phyloP scores from a whole-genome alignment of 2,329 filamentous ascomycete genomes.

The Botrytis aclada region DNA sequence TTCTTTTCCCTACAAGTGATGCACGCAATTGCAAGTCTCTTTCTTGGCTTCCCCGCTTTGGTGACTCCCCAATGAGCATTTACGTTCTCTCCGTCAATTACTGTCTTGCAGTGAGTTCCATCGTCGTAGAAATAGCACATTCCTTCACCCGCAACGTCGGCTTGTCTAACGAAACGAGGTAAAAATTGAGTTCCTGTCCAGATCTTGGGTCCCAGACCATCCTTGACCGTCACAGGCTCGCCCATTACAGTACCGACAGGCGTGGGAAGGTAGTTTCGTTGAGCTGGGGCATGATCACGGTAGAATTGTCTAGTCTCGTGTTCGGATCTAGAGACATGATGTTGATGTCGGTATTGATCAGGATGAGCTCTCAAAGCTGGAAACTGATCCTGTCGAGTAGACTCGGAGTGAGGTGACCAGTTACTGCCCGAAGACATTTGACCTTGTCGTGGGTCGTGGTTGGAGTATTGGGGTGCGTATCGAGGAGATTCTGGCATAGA shows the following conservation, averaged over 20 bases:
- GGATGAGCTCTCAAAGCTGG: constrained; percentile 32
- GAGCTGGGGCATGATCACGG: constrained; percentile 26
- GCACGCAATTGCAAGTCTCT: constrained; percentile 88
- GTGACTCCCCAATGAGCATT: constrained; percentile 93
- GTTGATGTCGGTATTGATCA: constrained; percentile 25
- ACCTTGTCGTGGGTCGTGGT: constrained; percentile 22
- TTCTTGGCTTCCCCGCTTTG: constrained; percentile 89
- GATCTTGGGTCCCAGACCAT: constrained; percentile 63
- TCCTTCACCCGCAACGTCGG: constrained; percentile 73
- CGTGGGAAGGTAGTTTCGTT: constrained; percentile 30
- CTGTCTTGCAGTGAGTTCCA: constrained; percentile 74
- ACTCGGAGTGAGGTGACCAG: constrained; percentile 36
- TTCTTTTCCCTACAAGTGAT: constrained; percentile 94
- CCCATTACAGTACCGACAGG: constrained; percentile 29
- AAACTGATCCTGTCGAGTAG: constrained; percentile 30
- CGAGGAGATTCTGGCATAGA: constrained; percentile 34
- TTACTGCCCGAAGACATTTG: constrained; percentile 27
- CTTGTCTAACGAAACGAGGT: constrained; percentile 61
- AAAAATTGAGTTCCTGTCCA: constrained; percentile 67
- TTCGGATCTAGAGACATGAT: constrained; percentile 27
- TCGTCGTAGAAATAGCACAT: constrained; percentile 85
- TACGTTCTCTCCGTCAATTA: constrained; percentile 81
- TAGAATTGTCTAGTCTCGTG: constrained; percentile 29
- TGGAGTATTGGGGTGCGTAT: constrained; percentile 30
- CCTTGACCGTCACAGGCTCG: constrained; percentile 46